Evolutionary conservation across 495 filamentous ascomycete genomes (phyloP).

Genomic region (Tuber magnatum): DNA sequence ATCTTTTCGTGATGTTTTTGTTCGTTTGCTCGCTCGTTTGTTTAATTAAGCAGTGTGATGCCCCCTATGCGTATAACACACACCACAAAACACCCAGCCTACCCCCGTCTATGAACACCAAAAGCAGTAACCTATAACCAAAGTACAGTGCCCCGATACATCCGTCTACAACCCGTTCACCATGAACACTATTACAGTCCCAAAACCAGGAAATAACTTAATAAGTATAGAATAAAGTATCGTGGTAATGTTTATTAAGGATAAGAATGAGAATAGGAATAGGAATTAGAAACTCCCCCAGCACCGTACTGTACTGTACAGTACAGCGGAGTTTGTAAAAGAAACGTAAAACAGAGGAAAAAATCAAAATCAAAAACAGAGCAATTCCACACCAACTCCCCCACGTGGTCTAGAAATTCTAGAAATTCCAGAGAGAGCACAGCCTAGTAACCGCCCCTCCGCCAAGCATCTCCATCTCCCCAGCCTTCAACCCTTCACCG

Average conservation of each 20-base stretch:
- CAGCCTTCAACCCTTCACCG: neutral
- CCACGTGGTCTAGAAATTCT: neutral
- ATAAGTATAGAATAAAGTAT: neutral
- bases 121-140: neutral
- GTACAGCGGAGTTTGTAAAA: neutral
- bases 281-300: neutral
- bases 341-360: neutral
- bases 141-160: neutral
- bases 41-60: too few species aligned
- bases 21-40: too few species aligned
- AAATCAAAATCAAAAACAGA: neutral
- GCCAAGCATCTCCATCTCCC: too few species aligned
- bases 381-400: neutral
- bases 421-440: neutral
- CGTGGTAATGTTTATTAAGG: neutral
- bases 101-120: too few species aligned
- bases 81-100: too few species aligned
- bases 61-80: too few species aligned
- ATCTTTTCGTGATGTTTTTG: too few species aligned
- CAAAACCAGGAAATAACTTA: neutral
- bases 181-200: neutral
- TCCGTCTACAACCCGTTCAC: neutral
- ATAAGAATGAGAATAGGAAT: neutral
- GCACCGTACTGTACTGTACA: neutral
- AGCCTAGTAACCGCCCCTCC: constrained; percentile 29